These are phyloP conservation scores for Nakataea oryzae DNA, from an alignment of 2,329 filamentous ascomycete species.

Conservation along the genomic window DNA sequence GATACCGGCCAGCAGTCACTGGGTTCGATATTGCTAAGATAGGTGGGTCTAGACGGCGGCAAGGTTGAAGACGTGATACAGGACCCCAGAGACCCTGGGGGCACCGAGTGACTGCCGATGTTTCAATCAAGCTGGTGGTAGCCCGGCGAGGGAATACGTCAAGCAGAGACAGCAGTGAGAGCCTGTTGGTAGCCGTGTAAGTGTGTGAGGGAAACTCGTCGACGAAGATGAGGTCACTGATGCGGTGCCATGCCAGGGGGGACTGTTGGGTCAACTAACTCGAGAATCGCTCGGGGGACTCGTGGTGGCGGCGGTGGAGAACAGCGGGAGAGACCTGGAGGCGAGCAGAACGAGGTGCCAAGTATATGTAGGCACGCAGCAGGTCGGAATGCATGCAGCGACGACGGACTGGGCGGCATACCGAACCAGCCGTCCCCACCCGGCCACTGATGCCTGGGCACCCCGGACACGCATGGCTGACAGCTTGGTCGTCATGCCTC, in stretches of 20 bases:
- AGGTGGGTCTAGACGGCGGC: not conserved
- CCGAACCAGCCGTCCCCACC: not conserved
- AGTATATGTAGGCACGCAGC: not conserved
- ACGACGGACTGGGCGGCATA: too few relatives aligned
- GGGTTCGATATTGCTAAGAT: not conserved
- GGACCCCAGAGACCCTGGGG: not conserved
- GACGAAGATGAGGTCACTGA: slow-evolving; percentile 9
- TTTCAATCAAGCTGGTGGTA: not conserved
- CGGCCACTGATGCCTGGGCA: too few relatives aligned
- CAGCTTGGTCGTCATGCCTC: not conserved
- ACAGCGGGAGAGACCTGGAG: not conserved
- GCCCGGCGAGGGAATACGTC: not conserved
- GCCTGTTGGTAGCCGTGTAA: not conserved
- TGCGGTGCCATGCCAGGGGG: not conserved
- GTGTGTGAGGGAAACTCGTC: slow-evolving; percentile 4
- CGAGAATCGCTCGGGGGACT: not conserved
- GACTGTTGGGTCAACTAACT: not conserved
- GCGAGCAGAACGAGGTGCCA: not conserved
- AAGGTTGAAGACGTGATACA: not conserved
- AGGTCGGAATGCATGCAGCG: not conserved
- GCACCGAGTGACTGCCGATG: not conserved
- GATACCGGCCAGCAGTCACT: not conserved
- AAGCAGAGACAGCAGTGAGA: not conserved
- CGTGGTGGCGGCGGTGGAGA: not conserved
- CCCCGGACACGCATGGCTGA: too few relatives aligned